phyloP scores from a whole-genome alignment of 2,329 filamentous ascomycete genomes.

The Colletotrichum lini region DNA sequence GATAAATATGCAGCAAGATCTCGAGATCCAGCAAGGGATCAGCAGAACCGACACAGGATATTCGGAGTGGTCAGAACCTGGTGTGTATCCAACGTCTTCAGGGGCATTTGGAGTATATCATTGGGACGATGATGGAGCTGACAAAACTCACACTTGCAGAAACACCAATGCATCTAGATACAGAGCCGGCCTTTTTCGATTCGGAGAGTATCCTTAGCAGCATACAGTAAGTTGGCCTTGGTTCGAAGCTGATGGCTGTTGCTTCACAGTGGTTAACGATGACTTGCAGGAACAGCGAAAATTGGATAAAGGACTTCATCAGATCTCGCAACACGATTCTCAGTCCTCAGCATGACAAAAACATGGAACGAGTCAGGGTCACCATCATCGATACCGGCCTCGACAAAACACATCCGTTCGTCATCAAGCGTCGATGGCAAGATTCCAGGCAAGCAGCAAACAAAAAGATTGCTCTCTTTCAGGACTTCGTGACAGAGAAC shows the following conservation, averaged over 20 bases:
- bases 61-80: constrained; percentile 6
- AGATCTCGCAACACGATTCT: constrained; percentile 12
- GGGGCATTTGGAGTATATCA: background rate
- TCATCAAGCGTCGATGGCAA: constrained; percentile 13
- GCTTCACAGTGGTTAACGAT: background rate
- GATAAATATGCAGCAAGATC: background rate
- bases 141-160: background rate
- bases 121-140: background rate
- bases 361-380: constrained; percentile 17
- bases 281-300: background rate
- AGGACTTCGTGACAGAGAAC: constrained; percentile 19
- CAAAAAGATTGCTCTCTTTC: constrained; percentile 8
- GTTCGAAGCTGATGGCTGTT: background rate
- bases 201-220: background rate
- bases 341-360: background rate
- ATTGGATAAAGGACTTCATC: constrained; percentile 2
- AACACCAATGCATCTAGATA: background rate
- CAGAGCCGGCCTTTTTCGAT: constrained; percentile 8
- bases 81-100: background rate
- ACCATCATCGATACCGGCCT: constrained; percentile 24
- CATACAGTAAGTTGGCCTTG: constrained; percentile 1
- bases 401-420: constrained; percentile 18
- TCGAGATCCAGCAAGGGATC: constrained; percentile 5
- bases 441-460: background rate
- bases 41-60: constrained; percentile 3